Evolutionary conservation across 257 asterid genomes (phyloP), one percentile per base, ranked within the genome.

Genomic region (Vinca minor): DNA sequence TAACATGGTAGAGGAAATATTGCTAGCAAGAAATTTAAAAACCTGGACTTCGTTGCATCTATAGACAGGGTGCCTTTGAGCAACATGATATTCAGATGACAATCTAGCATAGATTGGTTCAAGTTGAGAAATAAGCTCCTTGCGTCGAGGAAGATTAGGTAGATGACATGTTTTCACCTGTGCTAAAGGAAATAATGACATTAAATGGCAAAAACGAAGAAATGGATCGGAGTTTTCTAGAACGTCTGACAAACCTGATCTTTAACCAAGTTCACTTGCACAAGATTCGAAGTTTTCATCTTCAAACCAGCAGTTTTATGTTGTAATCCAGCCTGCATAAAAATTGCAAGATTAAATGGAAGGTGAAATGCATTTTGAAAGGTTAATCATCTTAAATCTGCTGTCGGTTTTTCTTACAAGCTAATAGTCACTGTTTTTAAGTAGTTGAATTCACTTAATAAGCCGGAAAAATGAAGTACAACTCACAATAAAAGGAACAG

Each of bases 401-500:
- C n/a, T n/a, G n/a, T n/a, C n/a, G n/a, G n/a, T n/a, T n/a, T n/a
- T n/a, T n/a, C n/a, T n/a, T n/a, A n/a, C n/a, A n/a, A n/a, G n/a
- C n/a, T n/a, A 41, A 41, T 17, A 12, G 46, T 41, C 46, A 41
- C n/a, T n/a, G n/a, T n/a, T n/a, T n/a, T n/a, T n/a, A n/a, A n/a
- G n/a, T n/a, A n/a, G n/a, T n/a, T n/a, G n/a, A n/a, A n/a, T n/a
- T n/a, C n/a, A n/a, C n/a, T n/a, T n/a, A n/a, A n/a, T n/a, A n/a
- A n/a, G n/a, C n/a, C n/a, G n/a, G 17, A 4, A 41, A 41, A 41
- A 10, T 5, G 46, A n/a, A n/a, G n/a, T n/a, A 8, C 61, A 71
- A 76, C 96, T 91, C 81, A 88, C 98, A 63, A 91, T 78, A 79
- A 83, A 91, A 70, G 98, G 98, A 79, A 91, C 98, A 12, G 98